These are phyloP conservation scores for Cryptococcus neoformans DNA, from an alignment of 1,284 basidiomycete genomes.

Conservation along the genomic window DNA sequence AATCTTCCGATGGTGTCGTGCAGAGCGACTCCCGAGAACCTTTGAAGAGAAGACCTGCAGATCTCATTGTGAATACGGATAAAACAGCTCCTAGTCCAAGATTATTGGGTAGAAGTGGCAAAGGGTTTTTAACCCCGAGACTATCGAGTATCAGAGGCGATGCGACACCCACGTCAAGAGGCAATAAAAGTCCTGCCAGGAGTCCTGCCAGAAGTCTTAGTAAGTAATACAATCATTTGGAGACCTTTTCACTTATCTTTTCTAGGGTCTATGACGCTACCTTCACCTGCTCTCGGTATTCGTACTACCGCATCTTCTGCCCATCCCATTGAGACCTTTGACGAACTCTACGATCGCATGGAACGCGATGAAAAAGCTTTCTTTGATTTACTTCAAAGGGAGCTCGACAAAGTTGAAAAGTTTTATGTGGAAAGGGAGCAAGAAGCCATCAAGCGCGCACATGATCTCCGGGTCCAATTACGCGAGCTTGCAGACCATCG, in stretches of 20 bases:
- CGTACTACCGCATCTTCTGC: conserved; percentile 5
- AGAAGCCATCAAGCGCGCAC: conserved; percentile 60
- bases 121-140: conserved; percentile 3
- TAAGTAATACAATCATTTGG: conserved; percentile 12
- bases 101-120: conserved; percentile 2
- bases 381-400: conserved; percentile 67
- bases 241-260: neutral
- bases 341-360: conserved; percentile 40
- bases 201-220: conserved; percentile 15
- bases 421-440: conserved; percentile 75
- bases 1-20: neutral
- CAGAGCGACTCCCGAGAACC: conserved; percentile 3
- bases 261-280: conserved; percentile 34
- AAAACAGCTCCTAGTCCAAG: conserved; percentile 1
- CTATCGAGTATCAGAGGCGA: neutral
- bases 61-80: neutral
- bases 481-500: conserved; percentile 69
- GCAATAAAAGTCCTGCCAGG: conserved; percentile 1
- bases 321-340: conserved; percentile 21
- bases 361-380: conserved; percentile 63
- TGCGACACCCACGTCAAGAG: conserved; percentile 1
- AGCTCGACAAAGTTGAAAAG: conserved; percentile 75
- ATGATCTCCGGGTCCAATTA: conserved; percentile 66
- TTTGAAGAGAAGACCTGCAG: neutral
- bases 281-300: conserved; percentile 23